Evolutionary conservation across 2,329 filamentous ascomycete species (phyloP), one percentile per base, ranked within the genome.

Genomic region (Fusarium nanum): DNA sequence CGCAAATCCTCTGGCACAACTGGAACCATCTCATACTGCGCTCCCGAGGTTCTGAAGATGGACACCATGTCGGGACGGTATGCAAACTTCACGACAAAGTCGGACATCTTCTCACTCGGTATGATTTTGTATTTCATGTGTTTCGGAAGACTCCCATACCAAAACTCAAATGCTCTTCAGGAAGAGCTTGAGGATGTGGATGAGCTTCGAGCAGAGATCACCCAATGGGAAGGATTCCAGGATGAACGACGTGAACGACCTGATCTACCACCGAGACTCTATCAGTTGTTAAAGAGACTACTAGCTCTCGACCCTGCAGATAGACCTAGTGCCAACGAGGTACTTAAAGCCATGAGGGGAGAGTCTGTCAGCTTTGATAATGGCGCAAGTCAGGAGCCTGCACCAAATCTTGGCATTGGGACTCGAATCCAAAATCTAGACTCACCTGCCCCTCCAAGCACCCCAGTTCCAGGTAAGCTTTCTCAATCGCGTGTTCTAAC

Each of bases 41-140:
- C 96, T 0, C 96, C 96, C 0, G 96, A 99, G 79, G 97, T 99
- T 0, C 83, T 99, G 30, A 89, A 87, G 53, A 87, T 87, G 71
- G 91, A 89, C 60, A 81, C 87, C 0, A 85, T 84, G 0, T 85
- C 85, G 28, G 95, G 95, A 1, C 87, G 87, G 1, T 95, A 93
- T 73, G 94, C 92, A 10, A 97, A 98, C 77, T 99, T 99, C 76
- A 97, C 94, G 0, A 94, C 93, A 27, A 99, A 98, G 77, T 98
- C 94, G 0, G 96, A 99, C 76, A 92, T 99, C n/a, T 99, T 99
- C 80, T 98, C 94, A 2, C 84, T 99, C 0, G 96, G 96, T 50
- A 98, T 99, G 95, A 98, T 98, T 59, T 86, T 99, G 6, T 97
- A 98, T 79, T 99, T 99, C 77, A 92, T 99, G 86, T 99, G 96